Conservation (phyloP, 140 eudicot species). For the Ambrosia hybrid region DNA sequence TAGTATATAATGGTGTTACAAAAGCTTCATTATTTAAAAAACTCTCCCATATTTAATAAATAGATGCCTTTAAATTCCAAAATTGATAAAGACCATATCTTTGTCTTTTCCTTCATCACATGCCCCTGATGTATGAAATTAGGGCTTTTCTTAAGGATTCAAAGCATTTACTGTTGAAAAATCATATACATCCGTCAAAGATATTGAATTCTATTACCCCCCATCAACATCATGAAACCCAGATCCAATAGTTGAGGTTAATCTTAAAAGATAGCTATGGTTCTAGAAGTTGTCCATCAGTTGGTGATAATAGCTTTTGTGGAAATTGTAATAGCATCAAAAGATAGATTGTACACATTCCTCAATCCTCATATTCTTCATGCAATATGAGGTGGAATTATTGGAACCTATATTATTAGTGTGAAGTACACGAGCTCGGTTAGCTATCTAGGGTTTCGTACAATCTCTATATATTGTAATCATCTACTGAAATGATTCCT, state of each 20-base stretch:
- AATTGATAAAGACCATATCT: neutral
- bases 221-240: constrained; percentile 66
- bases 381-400: no score
- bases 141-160: constrained; percentile 16
- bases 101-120: constrained; percentile 12
- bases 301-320: no score
- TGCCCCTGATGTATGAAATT: constrained; percentile 3
- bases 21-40: neutral
- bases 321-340: no score
- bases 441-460: no score
- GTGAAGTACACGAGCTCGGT: no score
- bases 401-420: no score
- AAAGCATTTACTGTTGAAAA: neutral
- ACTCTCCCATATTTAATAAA: neutral
- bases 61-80: neutral
- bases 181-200: neutral
- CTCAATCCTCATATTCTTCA: no score
- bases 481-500: no score
- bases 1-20: neutral
- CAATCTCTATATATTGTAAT: no score
- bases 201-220: constrained; percentile 44
- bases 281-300: no score
- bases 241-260: neutral
- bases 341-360: no score
- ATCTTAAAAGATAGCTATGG: no score